phyloP scores from a whole-genome alignment of 2,329 filamentous ascomycete genomes.

The Clonostachys chloroleuca region DNA sequence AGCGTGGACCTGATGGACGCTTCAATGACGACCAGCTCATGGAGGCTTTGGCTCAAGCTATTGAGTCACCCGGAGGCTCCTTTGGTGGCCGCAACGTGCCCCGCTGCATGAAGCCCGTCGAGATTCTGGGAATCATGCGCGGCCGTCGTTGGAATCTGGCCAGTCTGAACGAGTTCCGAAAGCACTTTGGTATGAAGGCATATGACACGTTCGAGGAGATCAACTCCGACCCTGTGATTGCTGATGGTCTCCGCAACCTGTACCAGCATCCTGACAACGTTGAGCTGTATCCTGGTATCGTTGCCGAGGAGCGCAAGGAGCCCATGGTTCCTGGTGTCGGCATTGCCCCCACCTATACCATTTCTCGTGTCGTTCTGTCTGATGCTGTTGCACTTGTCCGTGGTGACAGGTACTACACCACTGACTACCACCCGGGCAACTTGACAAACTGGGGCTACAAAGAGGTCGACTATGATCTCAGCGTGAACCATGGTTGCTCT shows the following conservation, averaged over 20 bases:
- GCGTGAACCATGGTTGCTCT: conserved; percentile 74
- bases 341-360: conserved; percentile 71
- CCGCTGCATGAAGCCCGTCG: conserved; percentile 66
- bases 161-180: conserved; percentile 79
- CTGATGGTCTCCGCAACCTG: conserved; percentile 59
- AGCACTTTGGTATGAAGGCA: conserved; percentile 73
- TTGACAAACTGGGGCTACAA: conserved; percentile 83
- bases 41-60: conserved; percentile 59
- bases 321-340: conserved; percentile 72
- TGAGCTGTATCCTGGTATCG: conserved; percentile 75
- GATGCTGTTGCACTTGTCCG: conserved; percentile 77
- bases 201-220: conserved; percentile 80
- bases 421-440: conserved; percentile 68
- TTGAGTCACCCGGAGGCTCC: conserved; percentile 73
- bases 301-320: conserved; percentile 70
- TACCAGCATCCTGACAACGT: conserved; percentile 78
- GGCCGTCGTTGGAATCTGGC: conserved; percentile 73
- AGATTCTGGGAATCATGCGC: conserved; percentile 77
- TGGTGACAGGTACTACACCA: conserved; percentile 74
- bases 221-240: conserved; percentile 70
- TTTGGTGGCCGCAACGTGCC: conserved; percentile 75
- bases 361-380: conserved; percentile 71
- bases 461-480: conserved; percentile 68
- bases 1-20: conserved; percentile 61
- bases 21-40: conserved; percentile 76